Evolutionary conservation across 305 asterid genomes (phyloP).

Genomic region (Lippia alba): DNA sequence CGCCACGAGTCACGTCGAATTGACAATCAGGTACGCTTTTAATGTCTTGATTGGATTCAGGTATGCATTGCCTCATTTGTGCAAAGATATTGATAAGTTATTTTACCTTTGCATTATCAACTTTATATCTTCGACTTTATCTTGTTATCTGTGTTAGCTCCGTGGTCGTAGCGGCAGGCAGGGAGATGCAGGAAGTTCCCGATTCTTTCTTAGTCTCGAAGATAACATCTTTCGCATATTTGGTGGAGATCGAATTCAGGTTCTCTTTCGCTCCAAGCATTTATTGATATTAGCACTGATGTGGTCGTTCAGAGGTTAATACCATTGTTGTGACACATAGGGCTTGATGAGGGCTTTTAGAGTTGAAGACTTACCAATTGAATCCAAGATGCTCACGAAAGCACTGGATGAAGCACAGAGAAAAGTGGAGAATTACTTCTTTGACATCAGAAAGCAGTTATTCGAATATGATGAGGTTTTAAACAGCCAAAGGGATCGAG

Average conservation of each 20-base stretch:
- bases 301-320: constrained; percentile 30
- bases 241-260: constrained; percentile 99
- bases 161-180: constrained; percentile 99
- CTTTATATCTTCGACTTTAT: constrained; percentile 33
- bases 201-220: constrained; percentile 98
- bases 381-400: constrained; percentile 96
- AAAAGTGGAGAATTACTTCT: constrained; percentile 97
- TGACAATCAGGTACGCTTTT: constrained; percentile 85
- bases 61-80: constrained; percentile 30
- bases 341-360: constrained; percentile 99
- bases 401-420: constrained; percentile 99
- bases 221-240: constrained; percentile 96
- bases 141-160: constrained; percentile 56
- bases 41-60: constrained; percentile 30
- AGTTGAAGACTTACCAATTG: constrained; percentile 98
- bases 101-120: constrained; percentile 22
- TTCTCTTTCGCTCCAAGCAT: constrained; percentile 36
- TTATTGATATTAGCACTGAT: constrained; percentile 31
- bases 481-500: constrained; percentile 98
- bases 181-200: constrained; percentile 99
- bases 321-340: constrained; percentile 47
- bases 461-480: constrained; percentile 96
- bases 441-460: constrained; percentile 93
- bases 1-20: constrained; percentile 99
- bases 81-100: constrained; percentile 21